Evolutionary conservation across 2,329 filamentous ascomycete genomes (phyloP).

Genomic region (Chaetomiaceae sp.): DNA sequence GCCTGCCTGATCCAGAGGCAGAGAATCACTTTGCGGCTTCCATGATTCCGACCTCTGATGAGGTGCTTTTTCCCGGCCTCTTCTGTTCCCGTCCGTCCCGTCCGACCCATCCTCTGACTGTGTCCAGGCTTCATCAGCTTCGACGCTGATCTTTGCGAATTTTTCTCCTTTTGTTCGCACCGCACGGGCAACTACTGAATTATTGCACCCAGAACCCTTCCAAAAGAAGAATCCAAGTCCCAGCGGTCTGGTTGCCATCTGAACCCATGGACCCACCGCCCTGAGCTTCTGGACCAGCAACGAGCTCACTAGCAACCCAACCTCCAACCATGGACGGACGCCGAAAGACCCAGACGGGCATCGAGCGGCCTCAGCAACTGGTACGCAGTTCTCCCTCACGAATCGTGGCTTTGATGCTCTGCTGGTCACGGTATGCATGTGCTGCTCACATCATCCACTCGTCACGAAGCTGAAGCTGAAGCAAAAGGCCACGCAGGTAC

Average conservation of each 20-base stretch:
- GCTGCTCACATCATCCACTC: constrained; percentile 20
- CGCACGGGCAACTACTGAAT: not conserved
- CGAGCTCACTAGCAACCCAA: not conserved
- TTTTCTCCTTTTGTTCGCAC: not conserved
- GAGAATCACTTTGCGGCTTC: not conserved
- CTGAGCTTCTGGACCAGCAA: not conserved
- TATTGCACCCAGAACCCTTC: not conserved
- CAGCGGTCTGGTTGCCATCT: not conserved
- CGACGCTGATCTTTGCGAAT: constrained; percentile 9
- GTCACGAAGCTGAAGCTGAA: constrained; percentile 7
- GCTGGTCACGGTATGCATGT: not conserved
- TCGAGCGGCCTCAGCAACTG: not conserved
- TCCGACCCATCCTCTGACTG: not conserved
- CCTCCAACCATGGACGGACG: not conserved
- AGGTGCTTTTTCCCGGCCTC: not conserved
- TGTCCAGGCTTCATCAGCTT: too few relatives aligned
- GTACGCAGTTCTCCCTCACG: not conserved
- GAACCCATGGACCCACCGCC: not conserved
- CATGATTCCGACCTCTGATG: not conserved
- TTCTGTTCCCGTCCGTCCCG: constrained; percentile 2
- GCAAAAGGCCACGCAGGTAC: constrained; percentile 9
- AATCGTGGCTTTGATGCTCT: constrained; percentile 2
- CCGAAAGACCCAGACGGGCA: not conserved
- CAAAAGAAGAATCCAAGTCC: constrained; percentile 6
- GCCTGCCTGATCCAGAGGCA: not conserved